Base-by-base conservation (phyloP, 352 stramenopile species). In the Plasmopara viticola region DNA sequence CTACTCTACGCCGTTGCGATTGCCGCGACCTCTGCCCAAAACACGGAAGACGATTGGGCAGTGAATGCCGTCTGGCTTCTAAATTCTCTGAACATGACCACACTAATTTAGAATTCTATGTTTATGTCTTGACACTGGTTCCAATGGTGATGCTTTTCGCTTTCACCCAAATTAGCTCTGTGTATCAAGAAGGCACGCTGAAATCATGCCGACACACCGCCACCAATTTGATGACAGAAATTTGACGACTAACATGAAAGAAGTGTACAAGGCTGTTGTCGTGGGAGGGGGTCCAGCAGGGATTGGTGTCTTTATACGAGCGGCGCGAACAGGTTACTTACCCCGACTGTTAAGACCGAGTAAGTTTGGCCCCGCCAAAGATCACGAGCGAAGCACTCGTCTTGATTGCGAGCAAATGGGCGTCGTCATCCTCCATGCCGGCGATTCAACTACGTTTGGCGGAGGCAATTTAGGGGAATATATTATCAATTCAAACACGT, bases 401-500 rank as follows among this genome's bases (percentile, higher is more conserved):
- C 56, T 84, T 34, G 64, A 63, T 14, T 68, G 72, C 40, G 71
- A 72, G 29, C 74, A 80, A 37, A 70, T 77, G 51, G 82, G 82
- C 1, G 64, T 89, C 7, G 74, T 68, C 18, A 59, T 90, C 33
- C 48, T 93, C 28, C 82, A 93, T 54, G 70, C 74, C 29, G 78
- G 75, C 1, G 69, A 84, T 30, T 52, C 52, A 4, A 56, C 53
- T 7, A 80, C 62, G 0, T 86, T 92, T 43, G 84, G 81, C 0
- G 65, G 64, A 5, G 84, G 81, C 25, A 88, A 86, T 39, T 70
- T 94, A 17, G 79, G 81, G 29, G 51, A 70, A 18, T 94, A 90
- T 48, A 66, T 85, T 18, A 95, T 91, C 65, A 91, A 95, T 62
- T 90, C 77, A 3, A 94, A 94, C 57, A 94, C 80, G 13, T 90